Percentiles rank a stretch among this genome's conserved stretches.
Evolutionary conservation across 106 monocot genomes (phyloP).

Genomic region (Dendrobium huoshanense): DNA sequence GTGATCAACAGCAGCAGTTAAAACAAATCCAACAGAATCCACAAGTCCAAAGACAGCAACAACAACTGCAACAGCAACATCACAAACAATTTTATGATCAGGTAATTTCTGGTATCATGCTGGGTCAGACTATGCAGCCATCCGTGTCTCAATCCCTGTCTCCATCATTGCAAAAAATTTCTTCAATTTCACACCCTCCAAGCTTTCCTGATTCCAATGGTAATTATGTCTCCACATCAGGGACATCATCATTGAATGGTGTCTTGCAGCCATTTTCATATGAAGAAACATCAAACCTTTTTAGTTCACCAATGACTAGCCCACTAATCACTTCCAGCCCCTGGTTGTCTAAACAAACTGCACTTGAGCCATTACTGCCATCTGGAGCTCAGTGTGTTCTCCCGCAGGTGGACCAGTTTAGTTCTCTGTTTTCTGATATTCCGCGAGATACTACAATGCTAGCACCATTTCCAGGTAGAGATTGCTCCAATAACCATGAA

Average conservation of each 20-base stretch:
- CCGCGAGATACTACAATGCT: slow-evolving; percentile 31
- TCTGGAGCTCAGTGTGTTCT: slow-evolving; percentile 35
- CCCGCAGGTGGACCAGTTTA: slow-evolving; percentile 27
- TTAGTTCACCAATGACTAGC: slow-evolving; percentile 31
- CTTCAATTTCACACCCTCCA: slow-evolving; percentile 32
- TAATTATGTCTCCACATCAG: slow-evolving; percentile 27
- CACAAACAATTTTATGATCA: slow-evolving; percentile 27
- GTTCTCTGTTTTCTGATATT: slow-evolving; percentile 12
- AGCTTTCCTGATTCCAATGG: slow-evolving; percentile 41
- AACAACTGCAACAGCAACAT: slow-evolving; percentile 5
- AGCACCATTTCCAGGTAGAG: slow-evolving; percentile 51
- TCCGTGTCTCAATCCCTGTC: slow-evolving; percentile 32
- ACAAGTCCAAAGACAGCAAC: slow-evolving; percentile 25
- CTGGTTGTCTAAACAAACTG: slow-evolving; percentile 61
- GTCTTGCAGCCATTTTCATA: slow-evolving; percentile 52
- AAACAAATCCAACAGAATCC: not conserved
- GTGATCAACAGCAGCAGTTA: not conserved
- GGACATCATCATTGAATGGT: slow-evolving; percentile 39
- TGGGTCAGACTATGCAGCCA: not conserved
- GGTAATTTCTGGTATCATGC: slow-evolving; percentile 26
- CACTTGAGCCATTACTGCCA: slow-evolving; percentile 38
- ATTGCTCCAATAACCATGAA: slow-evolving; percentile 50
- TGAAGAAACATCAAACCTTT: slow-evolving; percentile 57
- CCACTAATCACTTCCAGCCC: slow-evolving; percentile 24
- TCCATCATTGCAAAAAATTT: slow-evolving; percentile 14